phyloP scores from a whole-genome alignment of 2,329 filamentous ascomycete species.

The Ascochyta koolunga region DNA sequence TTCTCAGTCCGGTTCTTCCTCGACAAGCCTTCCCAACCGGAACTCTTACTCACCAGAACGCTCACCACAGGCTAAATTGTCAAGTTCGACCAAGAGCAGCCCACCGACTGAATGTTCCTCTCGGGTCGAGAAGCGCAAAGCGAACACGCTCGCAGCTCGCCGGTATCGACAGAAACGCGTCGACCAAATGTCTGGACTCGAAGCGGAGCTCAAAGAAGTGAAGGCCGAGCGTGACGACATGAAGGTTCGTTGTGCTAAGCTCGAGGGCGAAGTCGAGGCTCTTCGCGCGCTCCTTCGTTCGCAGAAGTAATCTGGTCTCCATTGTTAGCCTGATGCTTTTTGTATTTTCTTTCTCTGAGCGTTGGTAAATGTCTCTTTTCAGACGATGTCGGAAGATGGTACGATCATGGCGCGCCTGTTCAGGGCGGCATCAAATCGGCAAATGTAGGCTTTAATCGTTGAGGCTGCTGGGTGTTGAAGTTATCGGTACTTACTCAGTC shows the following conservation, averaged over 20 bases:
- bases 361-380: conserved; percentile 19
- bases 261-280: conserved; percentile 69
- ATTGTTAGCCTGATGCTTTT: conserved; percentile 20
- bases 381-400: conserved; percentile 40
- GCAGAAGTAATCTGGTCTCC: conserved; percentile 29
- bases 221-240: conserved; percentile 68
- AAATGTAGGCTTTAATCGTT: conserved; percentile 36
- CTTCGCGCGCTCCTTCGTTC: conserved; percentile 60
- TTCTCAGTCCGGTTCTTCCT: conserved; percentile 36
- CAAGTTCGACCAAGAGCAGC: conserved; percentile 30
- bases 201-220: conserved; percentile 64
- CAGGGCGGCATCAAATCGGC: conserved; percentile 37
- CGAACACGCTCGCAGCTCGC: conserved; percentile 73
- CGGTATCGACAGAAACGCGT: conserved; percentile 74
- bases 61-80: conserved; percentile 28
- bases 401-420: conserved; percentile 31
- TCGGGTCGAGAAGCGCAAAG: conserved; percentile 62
- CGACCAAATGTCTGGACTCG: conserved; percentile 68
- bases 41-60: conserved; percentile 36
- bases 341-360: conserved; percentile 3
- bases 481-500: conserved; percentile 7
- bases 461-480: conserved; percentile 8
- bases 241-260: conserved; percentile 65
- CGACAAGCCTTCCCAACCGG: conserved; percentile 31
- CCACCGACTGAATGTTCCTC: conserved; percentile 31